A percentile compares a stretch with the other conserved stretches of the same genome.
Conservation (phyloP, 345 rosid genomes). For the Salix koriyanagi region DNA sequence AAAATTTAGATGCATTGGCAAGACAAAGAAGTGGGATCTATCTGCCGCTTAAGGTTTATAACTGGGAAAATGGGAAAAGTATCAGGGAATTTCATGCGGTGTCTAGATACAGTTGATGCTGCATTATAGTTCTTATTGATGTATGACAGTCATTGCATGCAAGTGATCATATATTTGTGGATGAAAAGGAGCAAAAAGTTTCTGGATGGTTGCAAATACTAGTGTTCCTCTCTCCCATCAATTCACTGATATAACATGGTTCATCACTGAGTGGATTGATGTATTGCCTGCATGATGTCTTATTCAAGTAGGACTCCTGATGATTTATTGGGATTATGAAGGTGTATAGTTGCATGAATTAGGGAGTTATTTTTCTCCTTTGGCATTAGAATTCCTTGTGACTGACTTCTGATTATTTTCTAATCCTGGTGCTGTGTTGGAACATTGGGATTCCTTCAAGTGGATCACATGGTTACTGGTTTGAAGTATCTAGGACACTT, state of each 20-base stretch:
- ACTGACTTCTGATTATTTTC: background rate
- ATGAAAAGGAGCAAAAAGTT: background rate
- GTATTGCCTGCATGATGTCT: background rate
- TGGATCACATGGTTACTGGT: background rate
- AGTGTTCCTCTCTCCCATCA: background rate
- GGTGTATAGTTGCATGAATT: background rate
- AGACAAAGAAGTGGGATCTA: constrained; percentile 36
- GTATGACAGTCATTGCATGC: background rate
- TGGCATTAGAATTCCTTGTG: background rate
- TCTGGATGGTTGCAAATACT: background rate
- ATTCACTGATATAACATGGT: background rate
- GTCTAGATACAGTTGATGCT: background rate
- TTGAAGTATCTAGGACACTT: constrained; percentile 3
- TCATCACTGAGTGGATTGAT: background rate
- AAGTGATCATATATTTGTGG: background rate
- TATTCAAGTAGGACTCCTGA: background rate
- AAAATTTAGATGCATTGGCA: constrained; percentile 33
- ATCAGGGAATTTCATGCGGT: background rate
- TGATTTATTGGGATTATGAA: background rate
- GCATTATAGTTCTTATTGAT: background rate
- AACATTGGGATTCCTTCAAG: constrained; percentile 1
- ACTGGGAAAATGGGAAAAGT: background rate
- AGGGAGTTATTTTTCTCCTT: background rate
- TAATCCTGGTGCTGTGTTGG: background rate
- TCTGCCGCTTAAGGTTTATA: constrained; percentile 18